Evolutionary conservation across 345 rosid genomes (phyloP).

Genomic region (Brassica incana): DNA sequence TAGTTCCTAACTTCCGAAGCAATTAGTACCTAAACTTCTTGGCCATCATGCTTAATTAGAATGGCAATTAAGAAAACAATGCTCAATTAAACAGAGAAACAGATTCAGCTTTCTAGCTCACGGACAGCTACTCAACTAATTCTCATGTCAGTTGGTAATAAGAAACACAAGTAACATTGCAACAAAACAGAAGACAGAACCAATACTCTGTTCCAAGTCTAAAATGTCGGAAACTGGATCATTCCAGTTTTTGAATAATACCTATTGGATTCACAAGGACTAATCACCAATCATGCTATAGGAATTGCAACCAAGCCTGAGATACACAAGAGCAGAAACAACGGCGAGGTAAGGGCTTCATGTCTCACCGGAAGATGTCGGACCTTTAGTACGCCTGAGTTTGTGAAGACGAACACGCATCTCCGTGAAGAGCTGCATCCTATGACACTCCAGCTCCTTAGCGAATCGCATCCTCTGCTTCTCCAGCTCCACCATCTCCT

Average conservation of each 20-base stretch:
- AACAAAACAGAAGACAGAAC: neutral
- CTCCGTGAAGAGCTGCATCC: conserved; percentile 92
- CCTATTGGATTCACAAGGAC: neutral
- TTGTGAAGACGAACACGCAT: conserved; percentile 90
- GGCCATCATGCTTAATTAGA: neutral
- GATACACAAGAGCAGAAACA: too few relatives aligned
- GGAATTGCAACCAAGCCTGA: too few relatives aligned
- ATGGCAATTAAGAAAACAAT: neutral
- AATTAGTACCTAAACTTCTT: too few relatives aligned
- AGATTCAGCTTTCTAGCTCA: neutral
- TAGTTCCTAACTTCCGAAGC: neutral
- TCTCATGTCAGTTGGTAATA: neutral
- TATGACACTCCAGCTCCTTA: conserved; percentile 91
- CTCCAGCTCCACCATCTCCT: conserved; percentile 96
- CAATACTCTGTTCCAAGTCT: neutral
- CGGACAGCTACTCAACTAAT: neutral
- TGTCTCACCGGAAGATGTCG: conserved; percentile 40
- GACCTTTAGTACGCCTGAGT: conserved; percentile 55
- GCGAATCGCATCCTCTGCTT: conserved; percentile 96
- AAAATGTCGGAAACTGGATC: neutral
- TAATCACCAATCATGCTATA: too few relatives aligned
- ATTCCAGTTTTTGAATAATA: neutral
- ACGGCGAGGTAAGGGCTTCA: neutral
- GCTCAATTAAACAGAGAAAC: neutral
- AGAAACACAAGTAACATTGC: neutral